These are phyloP conservation scores for Aspergillus phoenicis DNA, from an alignment of 2,329 filamentous ascomycete species.

Conservation along the genomic window DNA sequence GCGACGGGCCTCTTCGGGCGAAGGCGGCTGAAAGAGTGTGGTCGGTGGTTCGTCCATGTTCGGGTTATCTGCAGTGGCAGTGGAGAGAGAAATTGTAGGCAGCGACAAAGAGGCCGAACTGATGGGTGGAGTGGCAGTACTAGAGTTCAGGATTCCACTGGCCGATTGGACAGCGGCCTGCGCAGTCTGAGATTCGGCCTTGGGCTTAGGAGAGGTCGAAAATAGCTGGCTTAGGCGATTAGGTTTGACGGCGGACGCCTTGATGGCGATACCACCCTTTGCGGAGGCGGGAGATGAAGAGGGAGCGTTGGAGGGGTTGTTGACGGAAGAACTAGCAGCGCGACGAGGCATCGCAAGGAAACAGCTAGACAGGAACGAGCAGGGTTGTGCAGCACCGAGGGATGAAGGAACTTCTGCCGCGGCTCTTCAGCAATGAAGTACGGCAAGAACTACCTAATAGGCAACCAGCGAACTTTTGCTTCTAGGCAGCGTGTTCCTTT, in stretches of 20 bases:
- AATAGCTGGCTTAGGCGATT: constrained; percentile 83
- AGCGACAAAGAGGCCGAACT: constrained; percentile 74
- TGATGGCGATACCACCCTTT: constrained; percentile 55
- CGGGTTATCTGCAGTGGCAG: constrained; percentile 75
- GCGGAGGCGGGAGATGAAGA: constrained; percentile 56
- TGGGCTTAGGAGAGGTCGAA: constrained; percentile 75
- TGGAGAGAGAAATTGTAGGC: constrained; percentile 89
- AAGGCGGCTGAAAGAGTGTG: constrained; percentile 84
- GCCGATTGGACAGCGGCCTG: constrained; percentile 68
- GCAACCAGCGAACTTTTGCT: neutral
- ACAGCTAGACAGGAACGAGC: constrained; percentile 14
- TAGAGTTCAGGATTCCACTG: constrained; percentile 53
- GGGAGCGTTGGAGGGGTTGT: constrained; percentile 52
- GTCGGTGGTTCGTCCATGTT: constrained; percentile 72
- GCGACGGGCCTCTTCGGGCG: constrained; percentile 76
- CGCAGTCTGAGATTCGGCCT: constrained; percentile 57
- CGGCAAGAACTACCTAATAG: constrained; percentile 18
- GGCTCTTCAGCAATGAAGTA: constrained; percentile 6
- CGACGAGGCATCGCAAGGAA: constrained; percentile 63
- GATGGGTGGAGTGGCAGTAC: constrained; percentile 61
- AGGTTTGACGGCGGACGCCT: constrained; percentile 61
- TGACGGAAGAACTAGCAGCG: constrained; percentile 61
- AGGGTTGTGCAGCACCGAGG: constrained; percentile 18
- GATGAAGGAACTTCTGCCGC: constrained; percentile 16
- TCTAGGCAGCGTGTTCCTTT: neutral